Percentiles rank a stretch among this genome's conserved stretches.
Evolutionary conservation across 2,329 filamentous ascomycete genomes (phyloP).

Genomic region (Ambrosiella xylebori): DNA sequence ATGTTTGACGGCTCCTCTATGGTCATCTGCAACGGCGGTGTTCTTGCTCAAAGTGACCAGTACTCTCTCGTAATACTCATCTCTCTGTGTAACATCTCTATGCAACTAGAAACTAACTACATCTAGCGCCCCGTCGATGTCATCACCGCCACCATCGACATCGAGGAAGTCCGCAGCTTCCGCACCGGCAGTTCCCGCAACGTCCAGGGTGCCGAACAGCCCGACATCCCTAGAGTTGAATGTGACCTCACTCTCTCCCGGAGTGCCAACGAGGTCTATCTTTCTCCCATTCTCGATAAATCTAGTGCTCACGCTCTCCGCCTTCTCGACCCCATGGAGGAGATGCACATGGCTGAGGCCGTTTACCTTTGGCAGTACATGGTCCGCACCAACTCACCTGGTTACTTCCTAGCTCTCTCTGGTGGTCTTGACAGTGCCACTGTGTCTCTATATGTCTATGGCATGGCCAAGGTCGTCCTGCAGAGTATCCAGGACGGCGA

Average conservation of each 20-base stretch:
- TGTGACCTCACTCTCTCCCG: slow-evolving; percentile 18
- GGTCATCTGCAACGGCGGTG: slow-evolving; percentile 35
- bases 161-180: slow-evolving; percentile 52
- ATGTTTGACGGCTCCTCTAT: slow-evolving; percentile 24
- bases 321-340: slow-evolving; percentile 19
- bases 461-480: slow-evolving; percentile 40
- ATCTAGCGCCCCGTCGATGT: slow-evolving; percentile 43
- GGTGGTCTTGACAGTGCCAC: slow-evolving; percentile 19
- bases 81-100: slow-evolving; percentile 19
- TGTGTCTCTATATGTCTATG: slow-evolving; percentile 20
- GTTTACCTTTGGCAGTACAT: slow-evolving; percentile 39
- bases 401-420: slow-evolving; percentile 35
- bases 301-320: slow-evolving; percentile 14
- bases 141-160: slow-evolving; percentile 45
- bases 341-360: slow-evolving; percentile 19
- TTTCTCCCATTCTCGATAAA: slow-evolving; percentile 18
- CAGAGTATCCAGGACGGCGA: slow-evolving; percentile 28
- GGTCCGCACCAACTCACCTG: slow-evolving; percentile 28
- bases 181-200: slow-evolving; percentile 39
- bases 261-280: slow-evolving; percentile 17
- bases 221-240: slow-evolving; percentile 19
- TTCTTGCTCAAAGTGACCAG: slow-evolving; percentile 45
- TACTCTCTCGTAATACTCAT: slow-evolving; percentile 33
- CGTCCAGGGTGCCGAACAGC: slow-evolving; percentile 34
- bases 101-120: background rate